Base-by-base conservation (phyloP, 805 yeast species). In the Blastobotrys mokoenaii region DNA sequence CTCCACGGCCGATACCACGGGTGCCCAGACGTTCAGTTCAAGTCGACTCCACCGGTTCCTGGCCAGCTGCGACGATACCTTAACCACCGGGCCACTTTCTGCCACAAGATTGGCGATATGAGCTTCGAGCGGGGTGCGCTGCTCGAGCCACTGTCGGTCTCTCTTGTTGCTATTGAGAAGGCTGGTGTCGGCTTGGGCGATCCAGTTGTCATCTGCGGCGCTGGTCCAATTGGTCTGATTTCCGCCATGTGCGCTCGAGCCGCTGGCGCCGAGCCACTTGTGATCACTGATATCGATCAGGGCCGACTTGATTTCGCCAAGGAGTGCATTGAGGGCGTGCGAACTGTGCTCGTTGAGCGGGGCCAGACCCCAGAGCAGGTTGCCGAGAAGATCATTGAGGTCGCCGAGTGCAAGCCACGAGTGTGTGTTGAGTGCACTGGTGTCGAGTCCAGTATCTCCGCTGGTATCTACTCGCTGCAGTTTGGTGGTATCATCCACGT, bases 191-290 rank as follows among this genome's bases (percentile, higher is more conserved):
- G 61, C 44, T 55, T 73, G n/a, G 80, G 79, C 42, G 70, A 70
- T 50, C 73, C 76, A 18, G 67, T 65, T 10, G 56, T 72, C 39
- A 63, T 76, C 43, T 67, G 72, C 36, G 82, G 82, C 43, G 79
- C 79, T 14, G 80, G 81, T 17, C 80, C 81, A n/a, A 76, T 76
- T 51, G 81, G 81, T 12, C 59, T 76, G 29, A 67, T 72, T 35
- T 60, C 75, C 20, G 67, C 77, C 41, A 50, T 69, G 3, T 57
- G 74, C 40, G 77, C 78, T 9, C 64, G 68, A 30, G 79, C 78
- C 11, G 66, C 72, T 1, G 81, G 81, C 18, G 77, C 77, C 3
- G 64, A 71, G 29, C 80, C 80, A 27, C 50, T 76, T 14, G 70
- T 68, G 15, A 72, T 75, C 51, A 71, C 78, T 3, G 80, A 76